Evolutionary conservation across 257 asterid species (phyloP), one percentile per base, ranked within the genome.

Genomic region (Penstemon eatonii): DNA sequence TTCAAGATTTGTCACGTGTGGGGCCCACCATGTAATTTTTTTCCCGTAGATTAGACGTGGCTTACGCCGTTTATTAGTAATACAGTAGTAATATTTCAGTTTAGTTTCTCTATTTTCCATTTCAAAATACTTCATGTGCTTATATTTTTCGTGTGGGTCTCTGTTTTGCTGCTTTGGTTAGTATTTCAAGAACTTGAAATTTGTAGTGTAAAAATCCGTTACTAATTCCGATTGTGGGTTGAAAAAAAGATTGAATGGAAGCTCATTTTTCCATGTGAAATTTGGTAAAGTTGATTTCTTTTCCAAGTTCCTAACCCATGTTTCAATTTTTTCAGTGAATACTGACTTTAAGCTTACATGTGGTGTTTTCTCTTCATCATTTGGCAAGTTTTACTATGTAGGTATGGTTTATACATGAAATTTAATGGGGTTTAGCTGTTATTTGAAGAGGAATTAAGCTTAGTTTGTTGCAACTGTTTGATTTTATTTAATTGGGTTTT

Each of bases 261-360:
- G 49, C n/a, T 47, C 25, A 47, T 67, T 69, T 54, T 40, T 73
- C 77, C 85, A 60, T 77, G 73, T 74, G 79, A 71, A 75, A 80
- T 72, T 81, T 66, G 88, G 92, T 87, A 81, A 78, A 77, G 79
- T 70, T 72, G 46, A 72, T 61, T 62, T 63, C 76, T 69, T 74
- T 69, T 56, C 33, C 33, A 25, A 25, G 33, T 59, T 47, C 63
- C 7, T 68, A 25, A 58, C 52, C 71, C 13, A 52, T 72, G 57
- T 64, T 9, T 60, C 60, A 18, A 7, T 37, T 50, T 41, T 68
- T 72, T 46, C 65, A 64, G 49, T 25, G 33, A 25, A 43, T 67
- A 66, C 75, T 72, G 76, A 62, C 79, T 78, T 80, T 79, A 72
- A 60, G 79, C 68, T 58, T 73, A 67, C 42, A 68, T 73, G 39